Percentiles rank a stretch among this genome's conserved stretches.
phyloP scores from a whole-genome alignment of 208 protist species.

The Wallacemonas sp. region DNA sequence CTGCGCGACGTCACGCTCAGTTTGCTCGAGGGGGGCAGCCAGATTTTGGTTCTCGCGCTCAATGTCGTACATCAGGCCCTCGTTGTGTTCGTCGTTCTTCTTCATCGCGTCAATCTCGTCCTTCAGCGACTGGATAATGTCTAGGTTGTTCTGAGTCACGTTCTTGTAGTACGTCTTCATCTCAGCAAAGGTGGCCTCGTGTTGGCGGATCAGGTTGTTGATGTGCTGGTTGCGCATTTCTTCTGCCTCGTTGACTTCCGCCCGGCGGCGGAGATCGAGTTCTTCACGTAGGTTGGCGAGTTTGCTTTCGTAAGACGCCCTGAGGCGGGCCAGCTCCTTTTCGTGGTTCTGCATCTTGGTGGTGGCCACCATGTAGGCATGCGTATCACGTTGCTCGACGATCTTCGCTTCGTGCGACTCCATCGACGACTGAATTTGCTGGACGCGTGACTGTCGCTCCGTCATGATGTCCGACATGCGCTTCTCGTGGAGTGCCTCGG shows the following conservation, averaged over 20 bases:
- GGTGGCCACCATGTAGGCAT: conserved; percentile 85
- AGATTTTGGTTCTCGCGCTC: conserved; percentile 95
- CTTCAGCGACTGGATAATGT: conserved; percentile 97
- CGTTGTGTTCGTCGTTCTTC: conserved; percentile 94
- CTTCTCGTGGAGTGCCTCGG: conserved; percentile 76
- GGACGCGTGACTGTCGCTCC: conserved; percentile 49
- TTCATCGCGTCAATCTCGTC: conserved; percentile 95
- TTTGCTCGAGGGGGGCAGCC: conserved; percentile 92
- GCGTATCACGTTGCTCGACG: conserved; percentile 81
- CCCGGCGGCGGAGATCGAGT: conserved; percentile 90
- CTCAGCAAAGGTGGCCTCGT: conserved; percentile 95
- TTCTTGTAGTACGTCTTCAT: conserved; percentile 98
- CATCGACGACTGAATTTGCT: conserved; percentile 56
- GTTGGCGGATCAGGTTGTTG: conserved; percentile 94
- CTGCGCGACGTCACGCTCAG: conserved; percentile 86
- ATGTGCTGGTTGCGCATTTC: conserved; percentile 97
- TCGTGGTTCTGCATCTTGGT: conserved; percentile 89
- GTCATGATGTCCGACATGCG: conserved; percentile 70
- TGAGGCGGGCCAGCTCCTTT: conserved; percentile 78
- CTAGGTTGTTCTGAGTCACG: conserved; percentile 97
- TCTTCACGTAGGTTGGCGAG: conserved; percentile 85
- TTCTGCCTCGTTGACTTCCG: conserved; percentile 95
- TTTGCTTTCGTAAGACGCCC: conserved; percentile 90
- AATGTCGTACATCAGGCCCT: conserved; percentile 97
- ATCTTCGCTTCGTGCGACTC: conserved; percentile 81